Conservation (phyloP, 805 yeast species). For the Huiozyma sinensis region DNA sequence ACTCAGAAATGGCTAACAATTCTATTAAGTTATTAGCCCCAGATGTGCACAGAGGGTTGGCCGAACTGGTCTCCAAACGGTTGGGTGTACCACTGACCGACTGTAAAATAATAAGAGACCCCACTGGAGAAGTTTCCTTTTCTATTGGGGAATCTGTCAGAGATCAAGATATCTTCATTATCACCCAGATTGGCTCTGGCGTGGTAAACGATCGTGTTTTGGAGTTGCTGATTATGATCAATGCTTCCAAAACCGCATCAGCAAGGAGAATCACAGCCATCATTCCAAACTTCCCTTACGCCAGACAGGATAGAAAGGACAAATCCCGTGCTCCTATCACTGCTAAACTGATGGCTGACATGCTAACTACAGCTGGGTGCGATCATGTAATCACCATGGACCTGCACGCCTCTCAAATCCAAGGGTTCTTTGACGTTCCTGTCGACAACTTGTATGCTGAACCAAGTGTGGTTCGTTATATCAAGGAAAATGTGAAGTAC, state of each 20-base stretch:
- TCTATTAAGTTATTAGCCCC: slow-evolving; percentile 59
- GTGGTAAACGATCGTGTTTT: slow-evolving; percentile 64
- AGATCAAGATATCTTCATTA: slow-evolving; percentile 73
- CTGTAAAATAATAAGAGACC: slow-evolving; percentile 52
- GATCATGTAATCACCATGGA: slow-evolving; percentile 84
- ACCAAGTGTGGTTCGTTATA: slow-evolving; percentile 68
- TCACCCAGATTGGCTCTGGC: slow-evolving; percentile 73
- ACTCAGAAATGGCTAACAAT: slow-evolving; percentile 51
- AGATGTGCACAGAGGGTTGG: slow-evolving; percentile 57
- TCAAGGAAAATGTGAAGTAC: slow-evolving; percentile 48
- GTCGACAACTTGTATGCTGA: slow-evolving; percentile 80
- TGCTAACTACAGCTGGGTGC: slow-evolving; percentile 76
- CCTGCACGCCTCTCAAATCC: slow-evolving; percentile 80
- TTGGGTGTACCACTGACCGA: slow-evolving; percentile 53
- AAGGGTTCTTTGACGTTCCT: slow-evolving; percentile 75
- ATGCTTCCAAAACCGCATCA: slow-evolving; percentile 74
- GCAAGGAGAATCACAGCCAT: slow-evolving; percentile 78
- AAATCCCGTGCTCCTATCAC: slow-evolving; percentile 79
- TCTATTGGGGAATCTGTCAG: slow-evolving; percentile 73
- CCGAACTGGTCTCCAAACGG: slow-evolving; percentile 55
- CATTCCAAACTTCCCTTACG: slow-evolving; percentile 75
- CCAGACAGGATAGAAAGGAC: slow-evolving; percentile 83
- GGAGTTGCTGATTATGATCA: slow-evolving; percentile 67
- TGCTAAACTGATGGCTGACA: slow-evolving; percentile 74
- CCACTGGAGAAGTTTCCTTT: slow-evolving; percentile 65